phyloP scores from a whole-genome alignment of 441 rosid genomes.

The Raphanus hybrid region DNA sequence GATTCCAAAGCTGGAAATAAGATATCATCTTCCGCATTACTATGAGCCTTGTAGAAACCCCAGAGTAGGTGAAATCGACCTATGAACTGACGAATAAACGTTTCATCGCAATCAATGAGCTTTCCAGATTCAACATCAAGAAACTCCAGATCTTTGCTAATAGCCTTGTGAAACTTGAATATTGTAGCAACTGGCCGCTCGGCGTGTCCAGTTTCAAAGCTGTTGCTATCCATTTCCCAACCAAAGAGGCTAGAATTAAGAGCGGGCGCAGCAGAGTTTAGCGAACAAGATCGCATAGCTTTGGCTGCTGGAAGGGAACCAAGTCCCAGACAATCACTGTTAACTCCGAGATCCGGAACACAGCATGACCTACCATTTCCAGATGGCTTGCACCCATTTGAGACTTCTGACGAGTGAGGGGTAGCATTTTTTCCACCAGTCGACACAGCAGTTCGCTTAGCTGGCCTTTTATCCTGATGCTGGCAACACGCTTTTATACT shows the following conservation, averaged over 20 bases:
- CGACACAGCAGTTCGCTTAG: conserved; percentile 41
- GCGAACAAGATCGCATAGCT: conserved; percentile 64
- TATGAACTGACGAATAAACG: conserved; percentile 65
- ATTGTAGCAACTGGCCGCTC: conserved; percentile 74
- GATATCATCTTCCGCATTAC: conserved; percentile 86
- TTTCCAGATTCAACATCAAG: conserved; percentile 78
- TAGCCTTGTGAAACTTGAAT: conserved; percentile 81
- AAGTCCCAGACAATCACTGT: conserved; percentile 54
- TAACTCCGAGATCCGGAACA: conserved; percentile 71
- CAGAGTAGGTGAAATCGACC: conserved; percentile 75
- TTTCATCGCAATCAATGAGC: conserved; percentile 62
- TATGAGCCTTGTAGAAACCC: conserved; percentile 83
- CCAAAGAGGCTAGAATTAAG: conserved; percentile 71
- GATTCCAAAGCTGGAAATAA: conserved; percentile 79
- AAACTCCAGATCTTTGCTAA: conserved; percentile 78
- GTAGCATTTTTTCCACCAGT: conserved; percentile 40
- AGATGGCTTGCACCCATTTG: conserved; percentile 44
- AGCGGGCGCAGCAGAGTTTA: conserved; percentile 61
- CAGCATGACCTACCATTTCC: conserved; percentile 53
- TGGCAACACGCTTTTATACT: conserved; percentile 40
- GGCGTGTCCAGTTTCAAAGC: conserved; percentile 47
- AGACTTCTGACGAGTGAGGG: conserved; percentile 36
- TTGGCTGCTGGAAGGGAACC: conserved; percentile 61
- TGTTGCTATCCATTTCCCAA: conserved; percentile 68
- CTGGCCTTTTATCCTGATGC: conserved; percentile 45